Evolutionary conservation across 768 basidiomycete genomes (phyloP).

Genomic region (Lentinus tigrinus): DNA sequence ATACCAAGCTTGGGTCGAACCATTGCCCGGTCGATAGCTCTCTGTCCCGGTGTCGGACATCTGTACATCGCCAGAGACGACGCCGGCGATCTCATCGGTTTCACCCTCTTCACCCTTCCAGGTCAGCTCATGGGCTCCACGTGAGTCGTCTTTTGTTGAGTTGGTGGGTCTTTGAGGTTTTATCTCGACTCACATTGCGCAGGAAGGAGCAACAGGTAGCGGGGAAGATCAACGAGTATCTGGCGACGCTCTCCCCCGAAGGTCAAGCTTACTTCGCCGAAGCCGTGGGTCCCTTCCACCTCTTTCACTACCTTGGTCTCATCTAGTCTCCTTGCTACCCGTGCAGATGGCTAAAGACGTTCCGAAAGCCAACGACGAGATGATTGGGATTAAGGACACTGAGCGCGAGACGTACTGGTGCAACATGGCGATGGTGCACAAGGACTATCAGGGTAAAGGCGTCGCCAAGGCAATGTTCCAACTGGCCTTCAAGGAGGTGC

Average conservation of each 20-base stretch:
- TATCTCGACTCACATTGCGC: too few species aligned
- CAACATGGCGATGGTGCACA: constrained; percentile 12
- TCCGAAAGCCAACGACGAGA: not conserved
- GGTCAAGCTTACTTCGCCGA: constrained; percentile 15
- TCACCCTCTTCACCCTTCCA: constrained; percentile 8
- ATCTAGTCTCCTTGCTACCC: not conserved
- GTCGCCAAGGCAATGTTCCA: constrained; percentile 10
- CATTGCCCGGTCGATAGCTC: not conserved
- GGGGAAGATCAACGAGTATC: too few species aligned
- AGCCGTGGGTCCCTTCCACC: constrained; percentile 2
- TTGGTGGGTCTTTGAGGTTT: too few species aligned
- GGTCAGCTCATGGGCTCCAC: constrained; percentile 15
- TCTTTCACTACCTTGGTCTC: not conserved
- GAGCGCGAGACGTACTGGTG: constrained; percentile 16
- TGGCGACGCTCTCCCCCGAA: constrained; percentile 16
- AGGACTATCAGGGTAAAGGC: constrained; percentile 19
- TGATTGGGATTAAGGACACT: not conserved
- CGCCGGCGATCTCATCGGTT: constrained; percentile 15
- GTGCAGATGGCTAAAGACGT: not conserved
- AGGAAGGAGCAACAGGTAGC: too few species aligned
- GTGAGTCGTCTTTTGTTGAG: not conserved
- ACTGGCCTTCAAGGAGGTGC: constrained; percentile 9
- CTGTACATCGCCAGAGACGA: constrained; percentile 15
- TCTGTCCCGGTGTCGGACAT: constrained; percentile 3
- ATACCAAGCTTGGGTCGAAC: not conserved